Percentiles rank a stretch among this genome's conserved stretches.
phyloP scores from a whole-genome alignment of 1,284 basidiomycete genomes.

The Puccinia brachypodii region DNA sequence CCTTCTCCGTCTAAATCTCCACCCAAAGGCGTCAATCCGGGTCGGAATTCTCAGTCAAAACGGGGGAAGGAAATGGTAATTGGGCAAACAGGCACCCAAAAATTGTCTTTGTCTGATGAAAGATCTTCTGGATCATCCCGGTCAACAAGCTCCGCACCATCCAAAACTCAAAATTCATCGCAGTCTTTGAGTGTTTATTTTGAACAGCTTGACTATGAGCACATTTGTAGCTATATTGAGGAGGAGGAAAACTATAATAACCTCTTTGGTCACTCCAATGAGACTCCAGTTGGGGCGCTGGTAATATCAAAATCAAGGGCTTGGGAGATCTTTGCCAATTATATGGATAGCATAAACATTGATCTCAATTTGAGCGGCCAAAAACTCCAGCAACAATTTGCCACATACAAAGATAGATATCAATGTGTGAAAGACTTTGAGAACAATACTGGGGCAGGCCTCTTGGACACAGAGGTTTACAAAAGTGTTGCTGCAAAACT shows the following conservation, averaged over 20 bases:
- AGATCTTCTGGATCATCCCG: too few relatives aligned
- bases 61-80: too few relatives aligned
- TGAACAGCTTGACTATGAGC: background rate
- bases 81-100: too few relatives aligned
- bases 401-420: constrained; percentile 5
- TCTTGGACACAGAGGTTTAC: background rate
- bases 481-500: background rate
- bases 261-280: background rate
- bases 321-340: background rate
- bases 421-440: background rate
- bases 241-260: background rate
- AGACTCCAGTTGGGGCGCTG: background rate
- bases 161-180: too few relatives aligned
- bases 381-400: background rate
- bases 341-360: background rate
- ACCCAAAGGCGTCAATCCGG: too few relatives aligned
- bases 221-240: background rate
- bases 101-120: too few relatives aligned
- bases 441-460: background rate
- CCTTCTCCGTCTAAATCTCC: too few relatives aligned
- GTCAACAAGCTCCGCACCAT: too few relatives aligned
- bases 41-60: too few relatives aligned
- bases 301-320: background rate
- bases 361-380: background rate
- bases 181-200: background rate